Evolutionary conservation across 768 basidiomycete species (phyloP).

Genomic region (Amanita polypyramis): DNA sequence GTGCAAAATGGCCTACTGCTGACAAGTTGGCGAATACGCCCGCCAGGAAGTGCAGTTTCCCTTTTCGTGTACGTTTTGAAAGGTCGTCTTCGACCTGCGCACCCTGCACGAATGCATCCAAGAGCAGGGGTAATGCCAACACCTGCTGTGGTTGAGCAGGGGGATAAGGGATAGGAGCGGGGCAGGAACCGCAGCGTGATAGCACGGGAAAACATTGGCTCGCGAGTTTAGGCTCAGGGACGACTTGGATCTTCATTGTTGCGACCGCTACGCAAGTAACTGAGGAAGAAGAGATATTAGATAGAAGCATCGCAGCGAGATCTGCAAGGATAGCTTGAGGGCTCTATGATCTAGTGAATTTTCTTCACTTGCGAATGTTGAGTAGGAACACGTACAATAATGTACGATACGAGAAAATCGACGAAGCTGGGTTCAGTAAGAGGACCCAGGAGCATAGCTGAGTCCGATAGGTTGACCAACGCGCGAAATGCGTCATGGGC

Average conservation of each 20-base stretch:
- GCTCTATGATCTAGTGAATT: constrained; percentile 40
- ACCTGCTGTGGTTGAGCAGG: constrained; percentile 39
- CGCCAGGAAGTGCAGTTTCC: constrained; percentile 81
- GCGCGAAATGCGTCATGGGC: constrained; percentile 95
- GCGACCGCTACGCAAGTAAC: constrained; percentile 55
- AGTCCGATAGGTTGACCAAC: constrained; percentile 88
- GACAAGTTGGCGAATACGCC: constrained; percentile 91
- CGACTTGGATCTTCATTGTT: constrained; percentile 53
- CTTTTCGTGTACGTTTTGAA: constrained; percentile 51
- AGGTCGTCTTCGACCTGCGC: constrained; percentile 44
- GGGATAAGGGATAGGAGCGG: constrained; percentile 65
- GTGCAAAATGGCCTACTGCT: constrained; percentile 37
- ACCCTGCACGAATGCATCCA: constrained; percentile 82
- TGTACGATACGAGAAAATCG: constrained; percentile 79
- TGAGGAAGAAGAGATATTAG: constrained; percentile 80
- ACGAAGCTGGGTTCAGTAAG: constrained; percentile 70
- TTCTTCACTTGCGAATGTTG: constrained; percentile 2
- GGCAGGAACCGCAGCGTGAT: constrained; percentile 73
- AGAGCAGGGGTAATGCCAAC: constrained; percentile 66
- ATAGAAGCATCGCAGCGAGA: constrained; percentile 93
- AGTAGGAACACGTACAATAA: constrained; percentile 50
- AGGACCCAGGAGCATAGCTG: constrained; percentile 50
- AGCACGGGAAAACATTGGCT: constrained; percentile 60
- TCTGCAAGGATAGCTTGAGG: constrained; percentile 88
- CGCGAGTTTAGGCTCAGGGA: constrained; percentile 36